Evolutionary conservation across 192 early-diverging fungal species (phyloP), one percentile per base, ranked within the genome.

Genomic region (Thamnidium elegans): DNA sequence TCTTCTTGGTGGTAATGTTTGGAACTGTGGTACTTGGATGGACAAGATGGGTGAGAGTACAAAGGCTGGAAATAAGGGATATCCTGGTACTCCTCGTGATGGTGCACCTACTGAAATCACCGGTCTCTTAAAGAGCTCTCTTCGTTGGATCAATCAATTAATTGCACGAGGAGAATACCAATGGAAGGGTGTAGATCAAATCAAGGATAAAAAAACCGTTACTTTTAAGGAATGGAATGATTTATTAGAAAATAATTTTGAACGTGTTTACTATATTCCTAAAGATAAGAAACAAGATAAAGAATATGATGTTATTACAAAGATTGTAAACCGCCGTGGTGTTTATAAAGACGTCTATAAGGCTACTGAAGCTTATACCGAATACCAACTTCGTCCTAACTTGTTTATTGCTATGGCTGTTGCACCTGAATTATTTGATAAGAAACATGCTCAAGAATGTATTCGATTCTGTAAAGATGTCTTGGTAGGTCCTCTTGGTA

Each of bases 1-100:
- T 51, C 79, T 97, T 23, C 67, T 75, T 55, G 96, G 97, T 55
- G 97, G 97, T 30, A 97, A 86, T 70, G 44, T 79, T 42, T 94
- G 79, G 78, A 99, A 99, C 77, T 99, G 96, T 66, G 96, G 97
- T 26, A 98, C 95, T 0, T 99, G 96, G 97, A 98, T 98, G 95
- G 97, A 98, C 78, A 99, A 97, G 75, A 94, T 92, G 91, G 91
- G 92, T 14, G 94, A 97, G 74, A 93, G 89, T 30, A 89, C 86
- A 43, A 95, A 92, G 78, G 96, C 97, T n/a, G 88, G 90, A 7
- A 98, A 85, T 42, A 88, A 89, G 31, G 97, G 97, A 2, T 67
- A 89, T 21, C 97, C 96, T 1, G 94, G 89, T 0, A 99, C 94
- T 2, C 93, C 96, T 53, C 86, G 96, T 39, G 93, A 99, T 69